phyloP scores from a whole-genome alignment of 1,284 basidiomycete genomes.

The Athelia psychrophila region DNA sequence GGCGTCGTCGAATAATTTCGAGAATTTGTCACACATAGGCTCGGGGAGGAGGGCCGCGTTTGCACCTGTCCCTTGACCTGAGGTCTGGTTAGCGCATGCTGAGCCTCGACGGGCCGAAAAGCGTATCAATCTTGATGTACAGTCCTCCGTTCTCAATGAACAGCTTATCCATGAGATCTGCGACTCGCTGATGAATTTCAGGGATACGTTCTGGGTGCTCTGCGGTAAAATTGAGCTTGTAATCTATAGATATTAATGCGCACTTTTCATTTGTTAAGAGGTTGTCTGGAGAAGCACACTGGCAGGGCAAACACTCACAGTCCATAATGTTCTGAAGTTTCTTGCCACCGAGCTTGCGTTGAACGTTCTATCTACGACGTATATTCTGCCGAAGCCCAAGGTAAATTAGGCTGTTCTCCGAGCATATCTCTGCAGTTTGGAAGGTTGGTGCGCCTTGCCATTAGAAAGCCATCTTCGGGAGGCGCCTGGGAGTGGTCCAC shows the following conservation, averaged over 20 bases:
- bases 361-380: conserved; percentile 51
- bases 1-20: conserved; percentile 81
- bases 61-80: conserved; percentile 75
- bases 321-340: conserved; percentile 65
- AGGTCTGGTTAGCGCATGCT: too few relatives aligned
- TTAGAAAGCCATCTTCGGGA: too few relatives aligned
- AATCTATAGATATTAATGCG: conserved; percentile 65
- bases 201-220: conserved; percentile 69
- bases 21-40: conserved; percentile 80
- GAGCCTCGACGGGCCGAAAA: too few relatives aligned
- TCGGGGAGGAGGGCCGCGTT: conserved; percentile 82
- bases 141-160: conserved; percentile 83
- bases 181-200: conserved; percentile 78
- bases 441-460: too few relatives aligned
- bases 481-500: too few relatives aligned
- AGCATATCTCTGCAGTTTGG: conserved; percentile 15
- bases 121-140: conserved; percentile 85
- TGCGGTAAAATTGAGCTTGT: conserved; percentile 82
- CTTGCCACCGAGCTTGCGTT: conserved; percentile 68
- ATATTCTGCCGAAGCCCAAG: conserved; percentile 41
- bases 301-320: conserved; percentile 39
- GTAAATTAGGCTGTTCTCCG: conserved; percentile 34
- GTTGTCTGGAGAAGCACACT: not conserved
- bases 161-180: conserved; percentile 70
- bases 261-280: too few relatives aligned